Evolutionary conservation across 2,329 filamentous ascomycete genomes (phyloP).

Genomic region (Fusarium sp.): DNA sequence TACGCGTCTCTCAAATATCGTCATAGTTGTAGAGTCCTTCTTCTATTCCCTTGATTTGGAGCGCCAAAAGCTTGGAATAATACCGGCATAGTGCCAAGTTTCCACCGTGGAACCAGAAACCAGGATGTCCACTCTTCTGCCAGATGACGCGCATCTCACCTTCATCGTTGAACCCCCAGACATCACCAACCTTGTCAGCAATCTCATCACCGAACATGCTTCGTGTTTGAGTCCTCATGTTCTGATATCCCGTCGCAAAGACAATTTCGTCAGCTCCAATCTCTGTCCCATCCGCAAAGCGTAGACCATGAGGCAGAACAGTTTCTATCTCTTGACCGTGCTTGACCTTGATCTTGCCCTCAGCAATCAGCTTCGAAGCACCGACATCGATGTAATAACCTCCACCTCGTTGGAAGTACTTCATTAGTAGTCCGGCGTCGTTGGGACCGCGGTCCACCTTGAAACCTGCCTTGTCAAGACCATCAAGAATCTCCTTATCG

Average conservation of each 20-base stretch:
- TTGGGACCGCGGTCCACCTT: slow-evolving; percentile 68
- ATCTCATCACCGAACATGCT: slow-evolving; percentile 70
- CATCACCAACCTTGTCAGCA: slow-evolving; percentile 66
- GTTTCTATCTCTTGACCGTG: slow-evolving; percentile 65
- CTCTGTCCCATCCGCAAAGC: slow-evolving; percentile 64
- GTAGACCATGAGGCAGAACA: slow-evolving; percentile 59
- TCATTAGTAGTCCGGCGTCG: slow-evolving; percentile 66
- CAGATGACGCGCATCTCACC: slow-evolving; percentile 68
- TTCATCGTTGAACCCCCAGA: slow-evolving; percentile 71
- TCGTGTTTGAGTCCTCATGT: slow-evolving; percentile 73
- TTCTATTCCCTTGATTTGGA: slow-evolving; percentile 63
- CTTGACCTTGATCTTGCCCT: slow-evolving; percentile 72
- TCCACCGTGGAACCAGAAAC: slow-evolving; percentile 74
- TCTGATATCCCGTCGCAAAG: slow-evolving; percentile 72
- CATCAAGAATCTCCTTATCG: slow-evolving; percentile 55
- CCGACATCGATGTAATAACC: slow-evolving; percentile 79
- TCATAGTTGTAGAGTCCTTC: slow-evolving; percentile 51
- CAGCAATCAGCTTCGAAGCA: slow-evolving; percentile 68
- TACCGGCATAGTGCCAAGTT: slow-evolving; percentile 71
- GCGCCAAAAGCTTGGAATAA: slow-evolving; percentile 64
- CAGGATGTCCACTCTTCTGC: slow-evolving; percentile 69
- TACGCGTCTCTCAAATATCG: slow-evolving; percentile 37
- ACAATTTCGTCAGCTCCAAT: slow-evolving; percentile 72
- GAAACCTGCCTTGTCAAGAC: slow-evolving; percentile 68
- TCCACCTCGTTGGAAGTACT: slow-evolving; percentile 73